Base-by-base conservation (phyloP, 1,284 basidiomycete species). In the Trichosporon faecale region DNA sequence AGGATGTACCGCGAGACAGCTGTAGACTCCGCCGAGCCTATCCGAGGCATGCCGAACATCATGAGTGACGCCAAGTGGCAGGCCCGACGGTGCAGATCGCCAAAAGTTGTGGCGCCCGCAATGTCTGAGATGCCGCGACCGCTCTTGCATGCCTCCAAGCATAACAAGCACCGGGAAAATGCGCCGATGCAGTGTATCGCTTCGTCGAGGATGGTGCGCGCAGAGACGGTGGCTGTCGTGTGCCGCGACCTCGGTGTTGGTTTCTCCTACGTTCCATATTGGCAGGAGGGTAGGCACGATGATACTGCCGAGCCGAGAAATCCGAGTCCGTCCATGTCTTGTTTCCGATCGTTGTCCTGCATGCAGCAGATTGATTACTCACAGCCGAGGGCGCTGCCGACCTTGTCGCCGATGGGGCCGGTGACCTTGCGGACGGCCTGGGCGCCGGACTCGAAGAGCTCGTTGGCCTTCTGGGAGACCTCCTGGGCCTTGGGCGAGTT, bases 381-480 rank as follows among this genome's bases (percentile, higher is more conserved):
- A 84, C 83, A 75, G 68, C 83, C 83, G 33, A 83, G 77, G 70
- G 79, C 72, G 66, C 68, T 73, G 23, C 81, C 80, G 33, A 83
- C 74, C 65, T 76, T 75, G 67, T 83, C 80, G 21, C 82, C 83
- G 21, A 84, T 73, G 33, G 83, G 83, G 64, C 84, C 84, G 64
- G 80, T 79, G 35, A 82, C 78, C 64, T 77, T 73, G 76, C 78
- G 78, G 64, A 81, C 79, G 44, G 78, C 77, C 46, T 77, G 77
- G 27, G 77, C 72, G 66, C 69, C 14, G 14, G n/a, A 27, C 76
- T 76, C 74, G 71, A 77, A 75, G 27, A 77, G 77, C 72, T 79
- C 79, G 23, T 64, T 55, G 57, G 66, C 66, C 64, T 61, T 61
- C 57, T 61, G 57, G 27, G 57, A 33, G 57, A 25, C 21, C 57